A percentile compares a stretch with the other conserved stretches of the same genome.
phyloP scores from a whole-genome alignment of 441 rosid species.

The Syzygium malaccense region DNA sequence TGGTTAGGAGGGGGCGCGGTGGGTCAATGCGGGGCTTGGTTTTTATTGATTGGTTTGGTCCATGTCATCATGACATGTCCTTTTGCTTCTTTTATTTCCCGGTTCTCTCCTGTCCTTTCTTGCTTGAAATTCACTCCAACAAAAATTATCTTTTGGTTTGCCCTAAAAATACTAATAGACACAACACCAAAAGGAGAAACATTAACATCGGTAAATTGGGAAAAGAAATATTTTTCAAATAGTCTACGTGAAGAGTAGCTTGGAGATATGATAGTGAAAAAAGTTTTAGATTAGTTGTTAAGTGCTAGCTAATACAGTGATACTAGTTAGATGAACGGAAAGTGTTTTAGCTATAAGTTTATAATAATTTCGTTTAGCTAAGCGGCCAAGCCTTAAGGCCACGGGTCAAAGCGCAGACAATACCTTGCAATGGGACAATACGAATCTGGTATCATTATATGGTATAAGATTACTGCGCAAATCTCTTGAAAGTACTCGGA shows the following conservation, averaged over 20 bases:
- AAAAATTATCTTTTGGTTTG: background rate
- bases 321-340: background rate
- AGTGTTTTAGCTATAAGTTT: background rate
- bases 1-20: background rate
- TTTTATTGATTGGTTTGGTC: background rate
- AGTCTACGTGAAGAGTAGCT: background rate
- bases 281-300: background rate
- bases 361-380: background rate
- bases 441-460: background rate
- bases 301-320: background rate
- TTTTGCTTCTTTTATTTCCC: background rate
- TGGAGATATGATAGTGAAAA: background rate
- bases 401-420: background rate
- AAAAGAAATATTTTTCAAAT: background rate
- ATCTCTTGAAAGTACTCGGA: background rate
- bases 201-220: background rate
- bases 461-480: background rate
- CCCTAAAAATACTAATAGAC: background rate
- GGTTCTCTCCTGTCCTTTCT: background rate
- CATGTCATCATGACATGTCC: background rate
- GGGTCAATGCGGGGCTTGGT: background rate
- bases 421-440: background rate
- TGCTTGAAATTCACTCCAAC: background rate
- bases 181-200: background rate
- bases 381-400: background rate